These are phyloP conservation scores for Mycena sp. DNA, from an alignment of 1,284 basidiomycete species.

Conservation along the genomic window DNA sequence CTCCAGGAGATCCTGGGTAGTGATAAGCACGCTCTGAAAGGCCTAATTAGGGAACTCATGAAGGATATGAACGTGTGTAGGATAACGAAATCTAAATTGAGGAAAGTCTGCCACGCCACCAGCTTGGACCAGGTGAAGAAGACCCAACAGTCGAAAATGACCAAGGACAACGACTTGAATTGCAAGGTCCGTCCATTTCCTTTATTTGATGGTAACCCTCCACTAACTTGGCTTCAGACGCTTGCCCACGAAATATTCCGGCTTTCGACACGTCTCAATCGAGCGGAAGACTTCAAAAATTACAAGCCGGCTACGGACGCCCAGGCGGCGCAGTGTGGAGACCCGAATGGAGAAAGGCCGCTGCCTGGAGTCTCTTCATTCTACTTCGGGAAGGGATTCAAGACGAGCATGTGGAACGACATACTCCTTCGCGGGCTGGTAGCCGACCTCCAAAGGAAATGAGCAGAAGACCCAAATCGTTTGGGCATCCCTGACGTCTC, in stretches of 20 bases:
- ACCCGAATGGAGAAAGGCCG: not conserved
- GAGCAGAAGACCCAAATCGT: not conserved
- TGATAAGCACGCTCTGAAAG: too few relatives aligned
- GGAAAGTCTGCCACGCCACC: too few relatives aligned
- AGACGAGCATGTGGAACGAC: not conserved
- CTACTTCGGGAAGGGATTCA: conserved; percentile 2
- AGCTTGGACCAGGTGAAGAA: too few relatives aligned
- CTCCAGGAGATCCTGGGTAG: too few relatives aligned
- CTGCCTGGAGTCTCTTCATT: not conserved
- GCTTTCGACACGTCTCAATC: not conserved
- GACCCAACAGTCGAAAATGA: not conserved
- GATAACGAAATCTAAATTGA: too few relatives aligned
- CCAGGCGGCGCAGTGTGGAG: not conserved
- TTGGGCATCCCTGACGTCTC: conserved; percentile 1
- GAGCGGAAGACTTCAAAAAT: not conserved
- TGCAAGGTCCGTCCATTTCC: conserved; percentile 1
- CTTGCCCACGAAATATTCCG: not conserved
- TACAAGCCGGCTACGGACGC: not conserved
- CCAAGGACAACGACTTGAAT: not conserved
- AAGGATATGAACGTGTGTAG: too few relatives aligned
- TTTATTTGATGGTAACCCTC: not conserved
- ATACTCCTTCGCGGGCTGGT: not conserved
- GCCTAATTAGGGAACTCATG: too few relatives aligned
- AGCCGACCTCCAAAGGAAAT: not conserved
- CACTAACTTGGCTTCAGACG: not conserved